Evolutionary conservation across 1,139 yeast genomes (phyloP), one percentile per base, ranked within the genome.

Genomic region (Tardiomyces depauwii): DNA sequence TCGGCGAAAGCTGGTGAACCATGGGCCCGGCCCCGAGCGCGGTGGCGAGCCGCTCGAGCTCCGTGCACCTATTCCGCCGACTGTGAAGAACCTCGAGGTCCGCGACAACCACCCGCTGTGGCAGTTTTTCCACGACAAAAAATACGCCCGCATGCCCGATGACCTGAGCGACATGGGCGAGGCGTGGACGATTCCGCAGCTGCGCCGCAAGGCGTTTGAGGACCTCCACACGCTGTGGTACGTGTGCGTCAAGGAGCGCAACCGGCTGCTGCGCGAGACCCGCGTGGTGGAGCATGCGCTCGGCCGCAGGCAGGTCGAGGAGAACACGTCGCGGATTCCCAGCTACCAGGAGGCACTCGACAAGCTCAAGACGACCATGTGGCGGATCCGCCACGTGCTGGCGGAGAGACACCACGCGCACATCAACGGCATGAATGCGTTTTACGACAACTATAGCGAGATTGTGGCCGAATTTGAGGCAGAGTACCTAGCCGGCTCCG

Each of bases 181-280:
- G 54, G 71, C 93, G 11, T 93, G 98, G 99, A 69, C 82, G 9
- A 74, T 87, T 49, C 82, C 88, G 12, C 97, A 91, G 61, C 75
- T 91, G 54, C 80, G 99, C 64, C 76, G 93, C 51, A 93, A 91
- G 64, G 78, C 88, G 14, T 93, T 88, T 59, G 94, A 88, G 40
- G 98, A 91, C 63, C 70, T 91, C 57, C 98, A 93, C 65, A 76
- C 78, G 43, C 72, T 91, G 56, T 91, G 98, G 97, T 89, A 87
- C 63, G 72, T 82, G 43, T 78, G 89, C 54, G 68, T 91, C 53
- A 84, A 80, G 60, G 96, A 91, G 63, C 72, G 95, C 54, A 93
- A 91, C 64, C 69, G 78, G 39, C 64, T 91, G 49, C 80, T 81
- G 36, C 76, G 96, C 57, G 98, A 93, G 63, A 72, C 73, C 45